These are phyloP conservation scores for Jamesozyma rosinii DNA, from an alignment of 805 yeast genomes.

Conservation along the genomic window DNA sequence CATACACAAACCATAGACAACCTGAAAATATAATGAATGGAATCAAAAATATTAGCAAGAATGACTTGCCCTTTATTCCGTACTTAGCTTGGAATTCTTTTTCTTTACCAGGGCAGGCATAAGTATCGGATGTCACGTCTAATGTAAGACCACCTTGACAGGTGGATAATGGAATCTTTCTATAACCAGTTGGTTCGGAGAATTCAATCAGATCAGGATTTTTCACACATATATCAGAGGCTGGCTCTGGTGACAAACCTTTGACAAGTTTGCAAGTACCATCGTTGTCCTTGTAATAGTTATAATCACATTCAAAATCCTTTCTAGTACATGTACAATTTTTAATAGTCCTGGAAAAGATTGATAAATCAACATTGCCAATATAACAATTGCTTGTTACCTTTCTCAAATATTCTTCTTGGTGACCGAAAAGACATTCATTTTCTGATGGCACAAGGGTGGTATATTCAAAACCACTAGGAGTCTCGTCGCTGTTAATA, in stretches of 20 bases:
- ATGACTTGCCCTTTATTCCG: slow-evolving; percentile 45
- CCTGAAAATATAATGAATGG: slow-evolving; percentile 47
- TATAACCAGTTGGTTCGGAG: slow-evolving; percentile 86
- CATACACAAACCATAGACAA: slow-evolving; percentile 65
- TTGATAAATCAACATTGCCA: slow-evolving; percentile 49
- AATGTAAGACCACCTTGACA: slow-evolving; percentile 73
- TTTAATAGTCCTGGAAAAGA: slow-evolving; percentile 46
- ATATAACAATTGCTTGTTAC: slow-evolving; percentile 54
- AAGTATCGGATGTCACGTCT: slow-evolving; percentile 49
- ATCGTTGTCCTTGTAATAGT: slow-evolving; percentile 57
- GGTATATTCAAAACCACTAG: slow-evolving; percentile 54
- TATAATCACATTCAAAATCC: slow-evolving; percentile 92
- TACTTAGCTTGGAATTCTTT: slow-evolving; percentile 47
- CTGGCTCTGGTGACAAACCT: slow-evolving; percentile 62
- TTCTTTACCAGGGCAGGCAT: slow-evolving; percentile 84
- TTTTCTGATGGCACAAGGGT: slow-evolving; percentile 46
- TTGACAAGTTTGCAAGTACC: slow-evolving; percentile 80
- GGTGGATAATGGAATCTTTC: slow-evolving; percentile 75
- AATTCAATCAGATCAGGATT: slow-evolving; percentile 52
- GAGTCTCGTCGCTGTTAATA: slow-evolving; percentile 34
- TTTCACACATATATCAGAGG: slow-evolving; percentile 47
- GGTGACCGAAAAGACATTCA: slow-evolving; percentile 65
- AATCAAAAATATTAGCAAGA: slow-evolving; percentile 44
- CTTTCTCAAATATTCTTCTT: slow-evolving; percentile 50
- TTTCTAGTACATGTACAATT: slow-evolving; percentile 79